These are phyloP conservation scores for Panaeolus cyanescens DNA, from an alignment of 768 basidiomycete genomes.

Conservation along the genomic window DNA sequence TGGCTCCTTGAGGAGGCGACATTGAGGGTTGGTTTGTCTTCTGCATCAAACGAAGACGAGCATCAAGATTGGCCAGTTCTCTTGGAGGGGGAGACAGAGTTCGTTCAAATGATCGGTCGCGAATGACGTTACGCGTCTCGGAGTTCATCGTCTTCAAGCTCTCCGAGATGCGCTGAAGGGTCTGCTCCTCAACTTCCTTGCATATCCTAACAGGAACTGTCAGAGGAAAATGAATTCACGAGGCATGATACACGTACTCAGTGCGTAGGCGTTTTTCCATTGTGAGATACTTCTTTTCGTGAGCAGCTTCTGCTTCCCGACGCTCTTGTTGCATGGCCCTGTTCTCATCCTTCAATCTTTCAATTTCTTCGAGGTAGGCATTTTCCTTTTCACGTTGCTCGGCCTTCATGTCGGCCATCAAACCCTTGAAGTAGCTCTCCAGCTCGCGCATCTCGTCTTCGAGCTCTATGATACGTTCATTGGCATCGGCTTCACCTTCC, in stretches of 20 bases:
- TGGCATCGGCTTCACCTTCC: conserved; percentile 30
- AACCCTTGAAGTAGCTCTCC: neutral
- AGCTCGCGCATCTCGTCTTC: conserved; percentile 9
- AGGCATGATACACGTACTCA: neutral
- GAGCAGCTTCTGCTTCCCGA: neutral
- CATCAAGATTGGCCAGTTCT: neutral
- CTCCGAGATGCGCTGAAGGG: neutral
- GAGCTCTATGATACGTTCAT: conserved; percentile 16
- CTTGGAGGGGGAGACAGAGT: neutral
- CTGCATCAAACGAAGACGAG: neutral
- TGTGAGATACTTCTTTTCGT: conserved; percentile 1
- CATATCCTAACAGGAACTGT: neutral
- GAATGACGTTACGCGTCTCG: neutral
- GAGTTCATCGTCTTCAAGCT: neutral
- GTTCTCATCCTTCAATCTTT: neutral
- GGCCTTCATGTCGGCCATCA: neutral
- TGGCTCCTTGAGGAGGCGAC: neutral
- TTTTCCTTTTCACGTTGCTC: neutral
- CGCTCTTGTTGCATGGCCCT: neutral
- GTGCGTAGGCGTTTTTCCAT: neutral
- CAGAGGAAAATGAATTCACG: neutral
- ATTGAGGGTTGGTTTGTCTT: neutral
- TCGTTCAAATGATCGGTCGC: neutral
- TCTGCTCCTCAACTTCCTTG: neutral
- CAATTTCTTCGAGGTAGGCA: neutral